phyloP scores from a whole-genome alignment of 768 basidiomycete genomes.

The Rhizopogon salebrosus region DNA sequence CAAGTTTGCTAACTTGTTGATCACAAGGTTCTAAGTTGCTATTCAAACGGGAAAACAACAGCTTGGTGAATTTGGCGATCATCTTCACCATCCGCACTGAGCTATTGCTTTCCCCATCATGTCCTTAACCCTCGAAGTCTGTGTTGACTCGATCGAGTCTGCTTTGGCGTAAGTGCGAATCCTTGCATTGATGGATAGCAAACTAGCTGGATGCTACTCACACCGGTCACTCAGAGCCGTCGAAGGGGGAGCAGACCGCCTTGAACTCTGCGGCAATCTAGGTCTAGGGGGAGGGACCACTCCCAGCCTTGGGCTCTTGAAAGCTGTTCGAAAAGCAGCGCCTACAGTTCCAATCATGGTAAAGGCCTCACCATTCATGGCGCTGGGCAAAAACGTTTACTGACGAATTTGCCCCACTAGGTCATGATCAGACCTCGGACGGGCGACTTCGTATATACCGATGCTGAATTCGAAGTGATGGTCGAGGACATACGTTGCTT shows the following conservation, averaged over 20 bases:
- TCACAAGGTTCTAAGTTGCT: too few relatives aligned
- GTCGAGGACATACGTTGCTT: constrained; percentile 63
- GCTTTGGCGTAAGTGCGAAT: constrained; percentile 48
- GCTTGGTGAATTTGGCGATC: too few relatives aligned
- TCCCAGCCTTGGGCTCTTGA: constrained; percentile 72
- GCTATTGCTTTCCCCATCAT: constrained; percentile 19
- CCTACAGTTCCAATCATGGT: constrained; percentile 66
- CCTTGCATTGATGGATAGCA: constrained; percentile 5
- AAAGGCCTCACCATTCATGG: constrained; percentile 6
- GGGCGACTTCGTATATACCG: constrained; percentile 75
- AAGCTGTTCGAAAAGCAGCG: constrained; percentile 43
- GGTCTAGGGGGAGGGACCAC: constrained; percentile 77
- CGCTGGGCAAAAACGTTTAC: background rate
- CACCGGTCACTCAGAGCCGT: constrained; percentile 46
- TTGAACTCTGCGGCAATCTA: constrained; percentile 73
- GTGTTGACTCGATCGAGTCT: constrained; percentile 73
- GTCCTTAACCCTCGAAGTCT: constrained; percentile 43
- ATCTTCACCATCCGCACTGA: too few relatives aligned
- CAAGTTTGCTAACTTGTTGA: too few relatives aligned
- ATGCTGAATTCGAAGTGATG: constrained; percentile 67
- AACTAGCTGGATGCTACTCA: background rate
- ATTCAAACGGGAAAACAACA: too few relatives aligned
- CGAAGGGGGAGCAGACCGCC: constrained; percentile 65
- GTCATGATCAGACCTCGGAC: constrained; percentile 75
- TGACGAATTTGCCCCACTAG: constrained; percentile 29